A percentile compares a stretch with the other conserved stretches of the same genome.
These are phyloP conservation scores for Gossypium laxum DNA, from an alignment of 441 rosid species.

Conservation along the genomic window DNA sequence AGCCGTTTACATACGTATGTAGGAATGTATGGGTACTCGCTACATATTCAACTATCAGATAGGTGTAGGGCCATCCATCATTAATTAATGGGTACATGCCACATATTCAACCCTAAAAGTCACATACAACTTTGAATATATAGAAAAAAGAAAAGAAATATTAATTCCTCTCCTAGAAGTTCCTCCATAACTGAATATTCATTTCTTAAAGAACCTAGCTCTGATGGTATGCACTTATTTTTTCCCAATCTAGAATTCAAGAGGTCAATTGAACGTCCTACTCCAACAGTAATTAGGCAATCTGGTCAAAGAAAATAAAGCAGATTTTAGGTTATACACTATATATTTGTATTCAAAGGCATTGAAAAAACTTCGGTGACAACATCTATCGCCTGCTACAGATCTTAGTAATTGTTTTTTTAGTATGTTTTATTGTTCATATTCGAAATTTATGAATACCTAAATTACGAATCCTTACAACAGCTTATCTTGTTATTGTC, in stretches of 20 bases:
- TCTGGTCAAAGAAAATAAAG: not conserved
- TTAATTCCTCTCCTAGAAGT: not conserved
- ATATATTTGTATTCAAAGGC: not conserved
- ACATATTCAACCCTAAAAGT: not conserved
- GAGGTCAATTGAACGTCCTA: not conserved
- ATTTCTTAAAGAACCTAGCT: not conserved
- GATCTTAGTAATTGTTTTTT: not conserved
- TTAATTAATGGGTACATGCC: not conserved
- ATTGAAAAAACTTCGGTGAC: not conserved
- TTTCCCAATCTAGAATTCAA: not conserved
- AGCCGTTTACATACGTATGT: not conserved
- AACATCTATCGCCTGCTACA: not conserved
- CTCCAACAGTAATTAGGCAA: not conserved
- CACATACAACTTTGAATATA: not conserved
- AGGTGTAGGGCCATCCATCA: not conserved
- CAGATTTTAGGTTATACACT: not conserved
- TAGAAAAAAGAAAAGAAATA: not conserved
- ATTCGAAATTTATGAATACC: too few relatives aligned
- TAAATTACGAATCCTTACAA: not conserved
- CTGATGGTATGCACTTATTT: not conserved
- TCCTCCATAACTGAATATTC: not conserved
- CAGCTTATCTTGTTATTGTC: not conserved
- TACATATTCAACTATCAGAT: too few relatives aligned
- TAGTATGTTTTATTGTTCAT: not conserved
- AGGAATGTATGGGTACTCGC: too few relatives aligned